phyloP scores from a whole-genome alignment of 2,329 filamentous ascomycete genomes.

The Aspergillus bombycis region DNA sequence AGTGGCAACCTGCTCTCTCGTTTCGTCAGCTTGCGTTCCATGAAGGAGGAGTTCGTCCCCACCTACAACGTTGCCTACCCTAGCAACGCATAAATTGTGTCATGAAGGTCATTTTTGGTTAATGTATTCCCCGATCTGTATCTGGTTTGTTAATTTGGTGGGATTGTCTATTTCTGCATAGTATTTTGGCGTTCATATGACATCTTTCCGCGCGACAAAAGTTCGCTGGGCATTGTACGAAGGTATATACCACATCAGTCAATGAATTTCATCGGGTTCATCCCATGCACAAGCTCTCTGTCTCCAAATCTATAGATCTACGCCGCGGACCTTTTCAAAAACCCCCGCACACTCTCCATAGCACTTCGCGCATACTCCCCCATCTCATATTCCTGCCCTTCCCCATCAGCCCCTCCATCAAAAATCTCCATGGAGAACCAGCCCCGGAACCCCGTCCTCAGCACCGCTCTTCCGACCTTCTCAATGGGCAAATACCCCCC shows the following conservation, averaged over 20 bases:
- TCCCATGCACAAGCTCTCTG: not conserved
- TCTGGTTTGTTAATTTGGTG: slow-evolving; percentile 4
- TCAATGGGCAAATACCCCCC: slow-evolving; percentile 72
- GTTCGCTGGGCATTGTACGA: slow-evolving; percentile 6
- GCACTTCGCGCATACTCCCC: slow-evolving; percentile 55
- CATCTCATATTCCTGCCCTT: slow-evolving; percentile 55
- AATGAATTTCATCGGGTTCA: slow-evolving; percentile 13
- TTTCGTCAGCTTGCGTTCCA: slow-evolving; percentile 68
- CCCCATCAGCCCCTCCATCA: slow-evolving; percentile 60
- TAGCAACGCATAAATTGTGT: slow-evolving; percentile 64
- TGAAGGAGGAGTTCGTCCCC: slow-evolving; percentile 75
- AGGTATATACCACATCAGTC: slow-evolving; percentile 15
- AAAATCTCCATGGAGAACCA: slow-evolving; percentile 75
- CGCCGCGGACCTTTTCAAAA: slow-evolving; percentile 45
- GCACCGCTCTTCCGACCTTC: slow-evolving; percentile 66
- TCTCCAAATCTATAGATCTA: not conserved
- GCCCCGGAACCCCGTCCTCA: slow-evolving; percentile 67
- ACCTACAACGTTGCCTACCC: slow-evolving; percentile 68
- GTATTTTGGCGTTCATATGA: slow-evolving; percentile 7
- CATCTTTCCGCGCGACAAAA: not conserved
- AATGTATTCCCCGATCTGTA: slow-evolving; percentile 11
- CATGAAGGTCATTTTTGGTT: slow-evolving; percentile 20
- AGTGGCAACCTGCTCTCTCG: slow-evolving; percentile 65
- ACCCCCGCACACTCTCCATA: slow-evolving; percentile 51
- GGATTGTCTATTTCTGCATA: slow-evolving; percentile 4